Percentiles rank a stretch among this genome's conserved stretches.
Conservation (phyloP, 1,139 yeast genomes). For the Pichia sp. region DNA sequence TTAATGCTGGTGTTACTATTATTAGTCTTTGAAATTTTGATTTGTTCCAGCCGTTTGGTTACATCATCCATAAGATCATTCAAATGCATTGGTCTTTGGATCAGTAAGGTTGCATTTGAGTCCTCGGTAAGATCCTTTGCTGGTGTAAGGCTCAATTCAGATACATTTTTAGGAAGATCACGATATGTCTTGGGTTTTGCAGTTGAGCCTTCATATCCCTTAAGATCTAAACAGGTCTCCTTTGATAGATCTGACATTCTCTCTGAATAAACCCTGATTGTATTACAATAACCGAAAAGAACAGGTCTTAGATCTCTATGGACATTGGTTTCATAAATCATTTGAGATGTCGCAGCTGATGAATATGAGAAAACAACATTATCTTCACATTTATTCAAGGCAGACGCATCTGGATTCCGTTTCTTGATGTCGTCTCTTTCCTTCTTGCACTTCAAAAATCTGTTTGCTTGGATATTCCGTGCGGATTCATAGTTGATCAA, state of each 20-base stretch:
- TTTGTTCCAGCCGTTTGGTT: neutral
- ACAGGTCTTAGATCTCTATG: conserved; percentile 10
- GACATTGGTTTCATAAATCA: conserved; percentile 9
- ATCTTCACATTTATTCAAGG: conserved; percentile 5
- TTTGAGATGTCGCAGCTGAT: conserved; percentile 7
- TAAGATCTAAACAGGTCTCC: conserved; percentile 4
- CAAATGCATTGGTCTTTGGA: conserved; percentile 2
- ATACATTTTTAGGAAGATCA: conserved; percentile 6
- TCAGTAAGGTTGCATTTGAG: neutral
- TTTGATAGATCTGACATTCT: neutral
- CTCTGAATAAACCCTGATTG: neutral
- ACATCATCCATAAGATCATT: too few species aligned
- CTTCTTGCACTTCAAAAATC: conserved; percentile 7
- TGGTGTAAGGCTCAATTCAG: neutral
- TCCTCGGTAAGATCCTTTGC: neutral
- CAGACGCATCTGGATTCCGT: conserved; percentile 10
- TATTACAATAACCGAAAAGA: conserved; percentile 6
- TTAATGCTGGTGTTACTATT: too few species aligned
- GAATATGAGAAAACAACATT: conserved; percentile 5
- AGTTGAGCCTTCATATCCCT: conserved; percentile 9
- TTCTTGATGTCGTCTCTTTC: conserved; percentile 7
- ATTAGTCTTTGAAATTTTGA: too few species aligned
- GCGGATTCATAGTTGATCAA: conserved; percentile 1
- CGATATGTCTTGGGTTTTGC: neutral
- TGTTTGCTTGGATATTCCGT: conserved; percentile 7